Evolutionary conservation across 179 eudicot species (phyloP), one percentile per base, ranked within the genome.

Genomic region (Beta corolliflora): DNA sequence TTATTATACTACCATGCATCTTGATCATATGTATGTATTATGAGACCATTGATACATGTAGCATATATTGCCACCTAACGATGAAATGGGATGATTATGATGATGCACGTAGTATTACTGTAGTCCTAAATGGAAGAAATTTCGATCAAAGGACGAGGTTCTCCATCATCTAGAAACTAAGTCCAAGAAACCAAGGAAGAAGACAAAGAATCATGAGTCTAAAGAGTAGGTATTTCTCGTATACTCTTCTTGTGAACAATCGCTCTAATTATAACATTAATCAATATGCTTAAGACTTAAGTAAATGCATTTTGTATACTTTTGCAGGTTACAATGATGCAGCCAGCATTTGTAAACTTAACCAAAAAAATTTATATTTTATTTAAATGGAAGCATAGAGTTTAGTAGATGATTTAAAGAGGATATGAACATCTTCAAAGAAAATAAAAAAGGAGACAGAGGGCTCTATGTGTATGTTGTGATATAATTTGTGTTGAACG

Each of bases 41-140:
- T 36, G 41, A 36, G 41, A 36, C 2, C 41, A 36, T 36, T 36
- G 6, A 14, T 5, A 16, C 7, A 14, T 56, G 5, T 10, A 14
- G 18, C 18, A 14, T 15, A 18, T 1, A 5, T 56, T 61, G 66
- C 23, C 31, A 61, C 7, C n/a, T 31, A 45, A 50, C 56, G 25
- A 55, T 58, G 36, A 41, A 44, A 61, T 76, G 12, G 10, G 13
- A 60, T 41, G 29, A 60, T 21, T 61, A 25, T n/a, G 19, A 4
- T 6, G 4, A 14, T 54, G 52, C 16, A 73, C 50, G 55, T 14
- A 73, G 83, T 25, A 2, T 41, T 81, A 75, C 9, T 75, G 36
- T 55, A 81, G 44, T 76, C 76, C 84, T 8, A 81, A 76, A 59
- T 15, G 76, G 71, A 76, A 58, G 60, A 81, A 31, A 36, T 81